Evolutionary conservation across 768 basidiomycete species (phyloP), one percentile per base, ranked within the genome.

Genomic region (Tylopilus sp.): DNA sequence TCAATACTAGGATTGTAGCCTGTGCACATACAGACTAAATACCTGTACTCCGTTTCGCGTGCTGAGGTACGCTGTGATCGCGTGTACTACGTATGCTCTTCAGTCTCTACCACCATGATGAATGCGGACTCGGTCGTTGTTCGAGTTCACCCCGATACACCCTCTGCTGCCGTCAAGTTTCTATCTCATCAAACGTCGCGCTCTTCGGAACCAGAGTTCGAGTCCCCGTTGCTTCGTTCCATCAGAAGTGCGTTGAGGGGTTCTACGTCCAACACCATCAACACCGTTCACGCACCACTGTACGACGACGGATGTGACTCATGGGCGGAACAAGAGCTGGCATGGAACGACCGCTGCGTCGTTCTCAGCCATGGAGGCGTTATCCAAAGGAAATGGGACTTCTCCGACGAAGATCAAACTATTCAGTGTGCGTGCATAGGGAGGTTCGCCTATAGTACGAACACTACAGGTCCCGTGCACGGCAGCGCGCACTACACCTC

Each of bases 371-470:
- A 75, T 17, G 90, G 87, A 1, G 86, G 87, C 1, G 74, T 87
- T 16, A 81, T 91, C 48, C 74, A 73, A 51, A 84, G 85, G 62
- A 82, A 83, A 62, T 92, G 90, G 91, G 79, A 77, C 48, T 88
- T 92, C 63, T 67, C 73, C n/a, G 74, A 81, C 37, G 88, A 89
- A 62, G 79, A 76, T 7, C 85, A 92, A 62, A 76, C 78, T 1
- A 81, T 93, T 30, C 89, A 89, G 60, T 89, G 79, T 72, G 90
- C 87, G 6, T 91, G 89, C 63, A 74, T 87, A n/a, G 91, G 86
- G 4, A 79, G 78, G 66, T 76, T 92, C 33, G 82, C 86, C 60
- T 83, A 85, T 59, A 66, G 54, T n/a, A 62, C 65, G 4, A 70
- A 68, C 36, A 59, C 63, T 4, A 59, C 65, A 11, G 61, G 59